Base-by-base conservation (phyloP, 1,284 basidiomycete genomes). In the Albatrellus sp. region DNA sequence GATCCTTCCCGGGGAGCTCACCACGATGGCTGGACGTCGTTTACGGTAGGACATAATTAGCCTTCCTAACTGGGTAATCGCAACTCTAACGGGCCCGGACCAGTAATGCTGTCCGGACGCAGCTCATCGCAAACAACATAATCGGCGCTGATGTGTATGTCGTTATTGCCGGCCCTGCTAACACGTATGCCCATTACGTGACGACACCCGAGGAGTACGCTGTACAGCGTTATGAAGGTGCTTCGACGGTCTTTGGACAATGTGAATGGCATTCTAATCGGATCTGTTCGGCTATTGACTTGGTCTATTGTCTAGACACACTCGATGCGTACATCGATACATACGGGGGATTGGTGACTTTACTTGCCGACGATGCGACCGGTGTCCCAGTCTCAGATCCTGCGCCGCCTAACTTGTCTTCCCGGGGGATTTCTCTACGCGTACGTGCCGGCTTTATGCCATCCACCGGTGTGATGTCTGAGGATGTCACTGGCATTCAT, bases 171-270 rank as follows among this genome's bases (percentile, higher is more conserved):
- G 87, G 86, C 5, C 87, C 87, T 13, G 84, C 83, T 0, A 88
- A 88, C 51, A 84, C 83, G 9, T 90, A 89, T 54, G 74, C 66
- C 0, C 84, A 87, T 60, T 89, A 88, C 56, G 68, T 88, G 43
- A 66, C 80, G 1, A 89, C 86, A 14, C 66, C 67, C 5, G 84
- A 89, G 57, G 85, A 89, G 58, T 88, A 87, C 58, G 61, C 66
- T 12, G 66, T 84, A 3, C 86, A 90, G 60, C 69, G 87, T 41
- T 89, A 89, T 53, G 87, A 90, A 61, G 87, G 86, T 31, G 81
- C 83, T 0, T 86, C 82, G 35, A 90, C 85, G 8, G 69, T 90
- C 35, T 90, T 77, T 57, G 87, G 87, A 28, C 77, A 72, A 47
- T 74, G 85, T 84, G 49, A 55, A 77, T 68, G 7, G 9, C n/a